Base-by-base conservation (phyloP, 805 yeast genomes). In the Candida sithepensis region DNA sequence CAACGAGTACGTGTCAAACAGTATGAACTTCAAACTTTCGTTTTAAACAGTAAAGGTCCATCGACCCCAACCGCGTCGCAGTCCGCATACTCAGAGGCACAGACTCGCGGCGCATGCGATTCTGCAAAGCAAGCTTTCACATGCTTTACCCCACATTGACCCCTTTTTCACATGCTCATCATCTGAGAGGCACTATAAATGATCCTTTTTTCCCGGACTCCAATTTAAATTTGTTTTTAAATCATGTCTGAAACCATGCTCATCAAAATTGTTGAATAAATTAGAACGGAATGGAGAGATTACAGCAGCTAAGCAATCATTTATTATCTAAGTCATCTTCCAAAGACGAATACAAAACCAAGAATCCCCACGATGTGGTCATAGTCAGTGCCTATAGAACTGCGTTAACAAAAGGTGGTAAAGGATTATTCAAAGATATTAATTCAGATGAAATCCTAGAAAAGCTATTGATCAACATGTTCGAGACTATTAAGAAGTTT, bases 331-430 rank as follows among this genome's bases (percentile, higher is more conserved):
- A 45, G 28, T 49, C 41, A 46, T 45, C 52, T 32, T 53, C 54
- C 22, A 56, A 39, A 51, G 48, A 26, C 51, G 54, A 43, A 44
- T 66, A 65, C 43, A 38, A 23, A 24, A 53, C 14, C 52, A 84
- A 86, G 69, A 75, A 78, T 67, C 84, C 92, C 3, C 88, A 88
- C 56, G 98, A 92, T 66, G 95, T 92, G 36, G 97, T 92, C 39
- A 82, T 92, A 48, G 90, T 89, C 33, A 84, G 82, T 42, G 96
- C 97, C 30, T 84, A 87, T 74, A 81, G 98, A 71, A 88, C 97
- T 3, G 92, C 98, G 26, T 74, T 88, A 52, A 81, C 96, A 43
- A 88, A 81, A 68, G 97, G 94, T 36, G 89, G 92, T 43, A 84
- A 81, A 65, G 98, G 98, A 43, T 72, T 78, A 1, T 88, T 91